Conservation (phyloP, 2,329 filamentous ascomycete species). For the Cladosporium oxysporum region DNA sequence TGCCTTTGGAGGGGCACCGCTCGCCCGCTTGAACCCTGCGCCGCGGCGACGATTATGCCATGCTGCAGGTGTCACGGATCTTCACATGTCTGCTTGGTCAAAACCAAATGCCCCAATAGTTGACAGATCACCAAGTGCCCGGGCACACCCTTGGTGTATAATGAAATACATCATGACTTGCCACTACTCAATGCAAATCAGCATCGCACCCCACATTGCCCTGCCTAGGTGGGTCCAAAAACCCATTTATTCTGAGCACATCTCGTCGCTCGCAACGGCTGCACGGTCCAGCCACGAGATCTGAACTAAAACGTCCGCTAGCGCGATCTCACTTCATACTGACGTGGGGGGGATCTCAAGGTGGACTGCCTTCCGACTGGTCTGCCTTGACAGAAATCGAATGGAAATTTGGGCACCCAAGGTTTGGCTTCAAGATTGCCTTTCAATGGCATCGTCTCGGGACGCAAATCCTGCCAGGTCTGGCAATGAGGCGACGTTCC, state of each 20-base stretch:
- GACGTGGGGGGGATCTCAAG: conserved; percentile 10
- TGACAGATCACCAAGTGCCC: neutral
- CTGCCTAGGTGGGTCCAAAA: conserved; percentile 7
- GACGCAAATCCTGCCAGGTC: conserved; percentile 3
- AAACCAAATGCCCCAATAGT: neutral
- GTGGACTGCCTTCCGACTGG: conserved; percentile 11
- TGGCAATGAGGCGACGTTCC: conserved; percentile 2
- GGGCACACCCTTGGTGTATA: neutral
- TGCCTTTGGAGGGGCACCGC: neutral
- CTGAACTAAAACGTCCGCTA: conserved; percentile 14
- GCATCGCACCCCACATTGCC: conserved; percentile 12
- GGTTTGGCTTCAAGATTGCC: conserved; percentile 18
- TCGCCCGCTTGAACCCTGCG: conserved; percentile 8
- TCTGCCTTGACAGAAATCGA: neutral
- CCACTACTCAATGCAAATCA: conserved; percentile 7
- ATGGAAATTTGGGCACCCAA: neutral
- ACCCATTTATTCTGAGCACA: conserved; percentile 5
- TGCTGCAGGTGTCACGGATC: neutral
- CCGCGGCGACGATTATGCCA: neutral
- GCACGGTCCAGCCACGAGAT: conserved; percentile 16
- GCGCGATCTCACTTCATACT: conserved; percentile 12
- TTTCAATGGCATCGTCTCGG: conserved; percentile 13
- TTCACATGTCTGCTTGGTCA: conserved; percentile 3
- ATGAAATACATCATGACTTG: conserved; percentile 21
- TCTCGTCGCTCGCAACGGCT: conserved; percentile 13